Base-by-base conservation (phyloP, 495 filamentous ascomycete genomes). In the Podospora comata region DNA sequence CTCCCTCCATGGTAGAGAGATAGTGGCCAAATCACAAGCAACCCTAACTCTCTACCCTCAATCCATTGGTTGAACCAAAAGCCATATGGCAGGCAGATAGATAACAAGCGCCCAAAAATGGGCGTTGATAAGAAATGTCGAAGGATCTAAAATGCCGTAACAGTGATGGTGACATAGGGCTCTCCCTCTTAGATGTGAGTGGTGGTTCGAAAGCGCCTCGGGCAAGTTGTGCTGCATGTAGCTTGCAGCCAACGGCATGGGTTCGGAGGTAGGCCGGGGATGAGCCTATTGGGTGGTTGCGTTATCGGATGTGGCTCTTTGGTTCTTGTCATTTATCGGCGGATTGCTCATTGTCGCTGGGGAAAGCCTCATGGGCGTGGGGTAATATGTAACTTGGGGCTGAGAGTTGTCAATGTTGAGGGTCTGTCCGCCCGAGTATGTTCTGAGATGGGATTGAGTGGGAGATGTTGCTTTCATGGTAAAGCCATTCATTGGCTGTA, bases 161-260 rank as follows among this genome's bases (percentile, higher is more conserved):
- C 39, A 48, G 39, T 13, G 39, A 48, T 48, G 13, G 39, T 48
- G 13, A 48, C 39, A 48, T 48, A 16, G 39, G 0, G 39, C 13
- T 48, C 13, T 2, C 39, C 3, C 39, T 13, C 39, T 48, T 3
- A 3, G 5, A 48, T 11, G 3, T 48, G 9, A 48, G 39, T 48
- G 39, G 39, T 48, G 39, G 39, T 48, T 48, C 9, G 5, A 48
- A 16, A 16, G 39, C 15, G 39, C 39, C 39, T 48, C 39, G 0
- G 39, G 39, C 39, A 48, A 48, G 5, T 1, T 48, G 39, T 48
- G 55, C 55, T 58, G 55, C 55, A 58, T 58, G 55, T 26, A 18
- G 55, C 55, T 26, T 19, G n/a, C 55, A 58, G 23, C 55, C n/a
- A 58, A 19, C 55, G 11, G 55, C n/a, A 58, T 58, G 55, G n/a